A percentile compares a stretch with the other conserved stretches of the same genome.
Conservation (phyloP, 2,329 filamentous ascomycete genomes). For the Phaeoacremonium minimum region DNA sequence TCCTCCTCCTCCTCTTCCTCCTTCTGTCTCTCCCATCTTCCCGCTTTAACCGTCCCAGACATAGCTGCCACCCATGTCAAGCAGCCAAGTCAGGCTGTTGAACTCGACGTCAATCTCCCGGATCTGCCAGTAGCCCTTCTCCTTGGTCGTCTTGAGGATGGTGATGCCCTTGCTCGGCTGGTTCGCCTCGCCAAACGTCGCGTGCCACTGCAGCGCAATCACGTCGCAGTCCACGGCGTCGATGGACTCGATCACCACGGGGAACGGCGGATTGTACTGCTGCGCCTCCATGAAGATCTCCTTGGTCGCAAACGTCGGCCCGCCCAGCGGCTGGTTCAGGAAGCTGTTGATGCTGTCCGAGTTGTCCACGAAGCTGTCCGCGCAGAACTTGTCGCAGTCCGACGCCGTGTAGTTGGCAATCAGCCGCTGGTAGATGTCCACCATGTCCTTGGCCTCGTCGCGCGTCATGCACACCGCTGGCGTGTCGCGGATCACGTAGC, state of each 20-base stretch:
- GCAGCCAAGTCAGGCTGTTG: conserved; percentile 22
- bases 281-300: conserved; percentile 23
- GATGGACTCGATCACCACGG: conserved; percentile 19
- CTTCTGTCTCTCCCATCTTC: background rate
- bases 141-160: conserved; percentile 20
- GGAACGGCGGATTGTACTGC: conserved; percentile 19
- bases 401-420: conserved; percentile 22
- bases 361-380: conserved; percentile 20
- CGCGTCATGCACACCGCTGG: conserved; percentile 13
- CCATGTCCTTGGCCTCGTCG: conserved; percentile 18
- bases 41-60: conserved; percentile 15
- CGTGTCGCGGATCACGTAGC: conserved; percentile 8
- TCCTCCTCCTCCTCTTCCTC: background rate
- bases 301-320: conserved; percentile 24
- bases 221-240: conserved; percentile 22
- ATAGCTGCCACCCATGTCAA: conserved; percentile 24
- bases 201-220: conserved; percentile 22
- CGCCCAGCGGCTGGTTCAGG: conserved; percentile 21
- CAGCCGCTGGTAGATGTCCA: conserved; percentile 19
- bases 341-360: conserved; percentile 28
- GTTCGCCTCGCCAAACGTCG: conserved; percentile 22
- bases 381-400: conserved; percentile 21
- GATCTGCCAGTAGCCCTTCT: conserved; percentile 21
- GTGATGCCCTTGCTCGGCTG: conserved; percentile 23
- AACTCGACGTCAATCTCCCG: conserved; percentile 23